Evolutionary conservation across 352 stramenopile genomes (phyloP), one percentile per base, ranked within the genome.

Genomic region (Phytophthora multivora): DNA sequence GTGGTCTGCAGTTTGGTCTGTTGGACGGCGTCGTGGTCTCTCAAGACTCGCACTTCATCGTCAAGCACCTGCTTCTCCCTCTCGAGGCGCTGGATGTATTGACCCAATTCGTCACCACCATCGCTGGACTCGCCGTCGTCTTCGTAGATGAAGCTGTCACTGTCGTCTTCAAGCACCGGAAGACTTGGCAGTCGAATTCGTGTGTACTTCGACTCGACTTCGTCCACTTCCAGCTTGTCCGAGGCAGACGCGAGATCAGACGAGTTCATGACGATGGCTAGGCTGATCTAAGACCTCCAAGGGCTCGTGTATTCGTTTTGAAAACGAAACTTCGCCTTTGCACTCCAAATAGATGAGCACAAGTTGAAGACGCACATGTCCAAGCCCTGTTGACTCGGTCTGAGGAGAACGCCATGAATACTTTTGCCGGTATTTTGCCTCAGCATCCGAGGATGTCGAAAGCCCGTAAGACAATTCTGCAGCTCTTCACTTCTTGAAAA

Each of bases 51-150:
- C 6, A 86, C 53, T 25, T 89, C 72, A 16, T 62, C 67, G 36
- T 75, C 38, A 2, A 87, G 59, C 31, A 80, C 77, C 0, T 64
- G 58, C 25, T 80, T 86, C 43, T 86, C 70, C 16, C 55, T 64
- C 51, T 87, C 77, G 6, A 87, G 75, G 15, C 70, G 66, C 26
- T 87, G 77, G 15, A 83, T 77, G 46, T 87, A 87, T 31, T 70
- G 63, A 26, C 70, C 82, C 18, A 89, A 59, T 25, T 84, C 77
- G 0, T 56, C 56, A 11, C 65, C 57, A 41, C 59, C 67, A 9
- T 71, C 63, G 12, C 54, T 60, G 16, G 66, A 70, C 28, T 73
- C 61, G 13, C 61, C 64, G 28, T 75, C 69, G 19, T 71, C 59
- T 45, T 74, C 66, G 45, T 71, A 63, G 11, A 74, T 67, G 41